Percentiles rank a stretch among this genome's conserved stretches.
phyloP scores from a whole-genome alignment of 1,284 basidiomycete species.

The Cutaneotrichosporon sp. region DNA sequence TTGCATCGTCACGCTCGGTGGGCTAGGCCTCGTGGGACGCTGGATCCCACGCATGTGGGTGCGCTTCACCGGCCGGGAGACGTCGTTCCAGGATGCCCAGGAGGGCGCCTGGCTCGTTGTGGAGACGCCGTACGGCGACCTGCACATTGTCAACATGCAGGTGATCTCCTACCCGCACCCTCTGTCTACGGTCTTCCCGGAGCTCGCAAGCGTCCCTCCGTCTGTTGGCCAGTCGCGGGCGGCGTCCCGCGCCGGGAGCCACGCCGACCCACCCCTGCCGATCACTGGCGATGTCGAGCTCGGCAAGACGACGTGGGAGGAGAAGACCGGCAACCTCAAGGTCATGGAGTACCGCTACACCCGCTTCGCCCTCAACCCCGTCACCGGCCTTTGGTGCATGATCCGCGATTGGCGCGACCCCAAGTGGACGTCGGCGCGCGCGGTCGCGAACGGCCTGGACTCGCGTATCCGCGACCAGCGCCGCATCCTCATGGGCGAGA shows the following conservation, averaged over 20 bases:
- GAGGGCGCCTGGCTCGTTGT: slow-evolving; percentile 77
- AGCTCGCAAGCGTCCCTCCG: not conserved
- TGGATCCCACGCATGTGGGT: slow-evolving; percentile 95
- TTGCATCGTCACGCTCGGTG: slow-evolving; percentile 72
- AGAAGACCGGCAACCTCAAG: slow-evolving; percentile 58
- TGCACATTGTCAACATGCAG: slow-evolving; percentile 71
- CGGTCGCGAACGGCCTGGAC: slow-evolving; percentile 67
- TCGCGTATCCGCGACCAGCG: slow-evolving; percentile 65
- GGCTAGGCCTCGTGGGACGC: slow-evolving; percentile 78
- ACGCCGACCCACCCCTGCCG: slow-evolving; percentile 15
- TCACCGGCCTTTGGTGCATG: slow-evolving; percentile 78
- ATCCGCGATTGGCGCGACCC: slow-evolving; percentile 91
- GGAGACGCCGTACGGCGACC: slow-evolving; percentile 83
- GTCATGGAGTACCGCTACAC: slow-evolving; percentile 73
- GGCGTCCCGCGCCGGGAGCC: slow-evolving; percentile 21
- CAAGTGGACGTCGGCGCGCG: slow-evolving; percentile 66
- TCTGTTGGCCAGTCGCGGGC: slow-evolving; percentile 3
- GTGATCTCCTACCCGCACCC: slow-evolving; percentile 72
- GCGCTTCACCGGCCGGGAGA: slow-evolving; percentile 79
- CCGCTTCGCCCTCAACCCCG: slow-evolving; percentile 83
- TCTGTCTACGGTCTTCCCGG: slow-evolving; percentile 73
- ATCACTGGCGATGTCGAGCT: slow-evolving; percentile 47
- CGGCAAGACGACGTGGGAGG: slow-evolving; percentile 48
- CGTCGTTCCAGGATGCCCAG: slow-evolving; percentile 72
- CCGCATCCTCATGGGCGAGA: slow-evolving; percentile 74